Evolutionary conservation across 1,139 yeast genomes (phyloP).

Genomic region (Debaryomyces fabryi): DNA sequence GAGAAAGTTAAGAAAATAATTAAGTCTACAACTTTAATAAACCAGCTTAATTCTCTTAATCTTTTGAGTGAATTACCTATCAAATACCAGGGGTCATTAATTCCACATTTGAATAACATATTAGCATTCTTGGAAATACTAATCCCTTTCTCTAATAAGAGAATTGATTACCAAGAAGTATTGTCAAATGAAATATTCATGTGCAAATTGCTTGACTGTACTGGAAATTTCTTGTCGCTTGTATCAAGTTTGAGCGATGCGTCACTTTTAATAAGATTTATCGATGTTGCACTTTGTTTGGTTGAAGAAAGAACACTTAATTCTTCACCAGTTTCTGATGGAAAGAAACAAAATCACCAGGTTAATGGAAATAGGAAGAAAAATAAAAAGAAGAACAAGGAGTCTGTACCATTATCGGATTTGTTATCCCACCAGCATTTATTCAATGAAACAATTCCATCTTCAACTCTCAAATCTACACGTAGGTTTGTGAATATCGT

Average conservation of each 20-base stretch:
- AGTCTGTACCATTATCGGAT: slow-evolving; percentile 63
- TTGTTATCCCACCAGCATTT: slow-evolving; percentile 67
- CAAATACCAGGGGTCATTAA: slow-evolving; percentile 45
- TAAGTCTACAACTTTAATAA: slow-evolving; percentile 39
- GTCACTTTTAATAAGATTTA: slow-evolving; percentile 42
- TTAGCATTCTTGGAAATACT: slow-evolving; percentile 56
- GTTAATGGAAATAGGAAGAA: slow-evolving; percentile 18
- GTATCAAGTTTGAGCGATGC: slow-evolving; percentile 40
- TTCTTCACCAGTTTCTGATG: background rate
- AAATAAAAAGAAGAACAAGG: slow-evolving; percentile 43
- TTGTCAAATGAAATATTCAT: slow-evolving; percentile 35
- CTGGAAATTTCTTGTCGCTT: slow-evolving; percentile 31
- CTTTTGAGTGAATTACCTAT: slow-evolving; percentile 42
- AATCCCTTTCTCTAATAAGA: slow-evolving; percentile 50
- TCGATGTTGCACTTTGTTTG: slow-evolving; percentile 49
- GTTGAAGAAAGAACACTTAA: slow-evolving; percentile 40
- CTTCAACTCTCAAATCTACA: slow-evolving; percentile 37
- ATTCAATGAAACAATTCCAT: slow-evolving; percentile 49
- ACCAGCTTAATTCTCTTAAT: slow-evolving; percentile 48
- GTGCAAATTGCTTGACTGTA: slow-evolving; percentile 31
- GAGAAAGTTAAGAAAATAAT: slow-evolving; percentile 47
- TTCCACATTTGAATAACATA: slow-evolving; percentile 52
- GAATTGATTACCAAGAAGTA: slow-evolving; percentile 34
- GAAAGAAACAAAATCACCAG: background rate
- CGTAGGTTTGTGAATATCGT: slow-evolving; percentile 53